phyloP scores from a whole-genome alignment of 495 filamentous ascomycete species.

The Trichoderma erinaceum region DNA sequence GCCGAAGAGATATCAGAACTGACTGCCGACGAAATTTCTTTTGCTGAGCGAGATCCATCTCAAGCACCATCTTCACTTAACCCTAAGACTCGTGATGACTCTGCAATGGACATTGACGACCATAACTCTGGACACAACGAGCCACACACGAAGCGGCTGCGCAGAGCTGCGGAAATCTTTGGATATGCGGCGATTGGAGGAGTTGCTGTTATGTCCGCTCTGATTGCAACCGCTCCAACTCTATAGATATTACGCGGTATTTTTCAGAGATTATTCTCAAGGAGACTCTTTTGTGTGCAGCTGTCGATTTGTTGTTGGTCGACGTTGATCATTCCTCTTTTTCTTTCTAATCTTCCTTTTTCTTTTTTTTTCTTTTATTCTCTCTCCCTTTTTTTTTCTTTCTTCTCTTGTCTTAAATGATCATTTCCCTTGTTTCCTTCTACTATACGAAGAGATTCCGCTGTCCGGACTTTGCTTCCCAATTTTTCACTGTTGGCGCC shows the following conservation, averaged over 20 bases:
- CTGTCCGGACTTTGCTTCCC: neutral
- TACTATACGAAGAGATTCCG: neutral
- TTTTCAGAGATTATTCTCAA: neutral
- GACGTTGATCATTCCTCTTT: neutral
- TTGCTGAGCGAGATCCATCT: neutral
- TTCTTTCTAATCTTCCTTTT: neutral
- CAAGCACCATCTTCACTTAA: neutral
- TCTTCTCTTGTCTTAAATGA: neutral
- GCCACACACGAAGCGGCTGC: slow-evolving; percentile 25
- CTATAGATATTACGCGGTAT: slow-evolving; percentile 17
- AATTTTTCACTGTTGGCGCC: neutral
- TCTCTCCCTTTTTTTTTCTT: neutral
- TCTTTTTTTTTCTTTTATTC: slow-evolving; percentile 1
- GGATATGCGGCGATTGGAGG: slow-evolving; percentile 31
- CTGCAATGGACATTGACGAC: neutral
- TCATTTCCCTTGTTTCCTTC: neutral
- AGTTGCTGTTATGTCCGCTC: slow-evolving; percentile 28
- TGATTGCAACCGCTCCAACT: slow-evolving; percentile 30
- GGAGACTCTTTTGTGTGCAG: neutral
- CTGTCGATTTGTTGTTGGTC: neutral
- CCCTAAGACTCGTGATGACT: neutral
- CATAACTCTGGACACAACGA: neutral
- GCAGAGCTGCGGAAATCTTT: slow-evolving; percentile 24
- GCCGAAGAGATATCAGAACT: slow-evolving; percentile 11
- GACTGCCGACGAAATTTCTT: neutral